phyloP scores from a whole-genome alignment of 179 eudicot genomes.

The Vitellaria paradoxa region DNA sequence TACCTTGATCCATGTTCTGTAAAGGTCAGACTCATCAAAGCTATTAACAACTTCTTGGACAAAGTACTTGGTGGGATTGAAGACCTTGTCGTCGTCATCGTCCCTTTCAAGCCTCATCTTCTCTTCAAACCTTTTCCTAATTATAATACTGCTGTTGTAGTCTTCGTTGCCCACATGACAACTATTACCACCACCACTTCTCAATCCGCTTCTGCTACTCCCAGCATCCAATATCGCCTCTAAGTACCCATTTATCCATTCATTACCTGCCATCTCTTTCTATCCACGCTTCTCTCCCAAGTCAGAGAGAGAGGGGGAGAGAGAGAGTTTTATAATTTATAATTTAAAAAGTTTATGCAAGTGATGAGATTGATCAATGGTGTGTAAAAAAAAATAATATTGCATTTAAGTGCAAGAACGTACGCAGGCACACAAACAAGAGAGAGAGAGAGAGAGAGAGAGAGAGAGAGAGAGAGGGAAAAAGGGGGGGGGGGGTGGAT shows the following conservation, averaged over 20 bases:
- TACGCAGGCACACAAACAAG: neutral
- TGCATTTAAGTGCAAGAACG: neutral
- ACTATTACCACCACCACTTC: neutral
- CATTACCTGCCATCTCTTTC: conserved; percentile 56
- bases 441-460: neutral
- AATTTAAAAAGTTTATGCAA: no score
- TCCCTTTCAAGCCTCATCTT: conserved; percentile 16
- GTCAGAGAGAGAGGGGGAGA: neutral
- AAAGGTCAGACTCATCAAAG: conserved; percentile 67
- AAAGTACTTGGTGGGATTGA: conserved; percentile 65
- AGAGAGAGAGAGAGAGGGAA: conserved; percentile 13
- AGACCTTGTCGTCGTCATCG: conserved; percentile 20
- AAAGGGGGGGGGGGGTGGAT: neutral
- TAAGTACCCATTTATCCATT: conserved; percentile 79
- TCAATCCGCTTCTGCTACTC: conserved; percentile 6
- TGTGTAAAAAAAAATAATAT: neutral
- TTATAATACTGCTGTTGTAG: neutral
- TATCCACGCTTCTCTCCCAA: neutral
- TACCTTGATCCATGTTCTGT: conserved; percentile 72
- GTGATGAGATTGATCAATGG: no score
- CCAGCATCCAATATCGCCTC: conserved; percentile 70
- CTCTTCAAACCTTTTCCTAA: conserved; percentile 19
- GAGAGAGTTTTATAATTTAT: neutral
- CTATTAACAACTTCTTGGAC: conserved; percentile 67
- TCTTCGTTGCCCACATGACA: neutral